Conservation (phyloP, 306 rosid genomes). For the Dalbergia cochinchinensis region DNA sequence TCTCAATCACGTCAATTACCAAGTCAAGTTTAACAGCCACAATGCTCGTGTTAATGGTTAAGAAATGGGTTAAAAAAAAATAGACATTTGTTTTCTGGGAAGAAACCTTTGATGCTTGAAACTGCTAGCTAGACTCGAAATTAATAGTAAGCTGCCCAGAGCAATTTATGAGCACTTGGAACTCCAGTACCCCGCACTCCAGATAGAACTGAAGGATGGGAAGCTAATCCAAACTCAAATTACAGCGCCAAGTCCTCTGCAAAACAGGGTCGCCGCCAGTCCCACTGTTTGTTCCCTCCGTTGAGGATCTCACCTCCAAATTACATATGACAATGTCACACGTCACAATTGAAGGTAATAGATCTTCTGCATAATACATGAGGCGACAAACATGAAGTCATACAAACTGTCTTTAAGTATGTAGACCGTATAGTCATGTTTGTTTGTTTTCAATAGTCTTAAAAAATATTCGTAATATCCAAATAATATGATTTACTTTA, state of each 20-base stretch:
- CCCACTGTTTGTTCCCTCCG: background rate
- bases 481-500: background rate
- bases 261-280: background rate
- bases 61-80: too few species aligned
- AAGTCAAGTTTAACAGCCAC: too few species aligned
- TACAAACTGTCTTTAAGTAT: too few species aligned
- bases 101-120: conserved; percentile 4
- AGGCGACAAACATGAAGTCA: background rate
- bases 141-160: background rate
- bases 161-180: conserved; percentile 17
- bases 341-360: too few species aligned
- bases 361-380: too few species aligned
- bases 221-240: background rate
- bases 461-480: background rate
- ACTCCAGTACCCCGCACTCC: background rate
- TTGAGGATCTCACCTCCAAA: background rate
- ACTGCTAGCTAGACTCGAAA: background rate
- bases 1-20: too few species aligned
- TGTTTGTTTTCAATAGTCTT: background rate
- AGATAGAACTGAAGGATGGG: background rate
- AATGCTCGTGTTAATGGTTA: too few species aligned
- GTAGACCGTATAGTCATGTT: too few species aligned
- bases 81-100: too few species aligned
- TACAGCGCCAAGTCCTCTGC: conserved; percentile 1
- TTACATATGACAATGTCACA: background rate